Conservation (phyloP, 352 stramenopile genomes). For the Globisporangium iwayamae region DNA sequence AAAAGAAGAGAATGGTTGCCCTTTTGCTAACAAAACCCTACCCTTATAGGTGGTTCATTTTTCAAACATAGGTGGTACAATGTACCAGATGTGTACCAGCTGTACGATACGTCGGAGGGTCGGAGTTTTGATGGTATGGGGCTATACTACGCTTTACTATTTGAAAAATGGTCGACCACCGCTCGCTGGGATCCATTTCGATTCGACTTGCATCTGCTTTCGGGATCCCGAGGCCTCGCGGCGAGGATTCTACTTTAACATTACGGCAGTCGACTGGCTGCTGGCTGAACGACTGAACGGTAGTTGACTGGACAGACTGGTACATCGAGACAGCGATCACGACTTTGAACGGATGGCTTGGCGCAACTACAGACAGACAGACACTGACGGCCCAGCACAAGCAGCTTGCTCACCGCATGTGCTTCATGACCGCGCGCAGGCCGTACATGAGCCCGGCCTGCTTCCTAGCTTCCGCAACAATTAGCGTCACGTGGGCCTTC, state of each 20-base stretch:
- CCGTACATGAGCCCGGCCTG: conserved; percentile 87
- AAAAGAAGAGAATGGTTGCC: too few relatives aligned
- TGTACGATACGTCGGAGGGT: too few relatives aligned
- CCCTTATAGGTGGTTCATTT: too few relatives aligned
- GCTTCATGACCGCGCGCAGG: conserved; percentile 81
- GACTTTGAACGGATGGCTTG: not conserved
- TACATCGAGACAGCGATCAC: too few relatives aligned
- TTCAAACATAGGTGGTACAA: too few relatives aligned
- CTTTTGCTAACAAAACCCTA: too few relatives aligned
- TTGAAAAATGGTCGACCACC: not conserved
- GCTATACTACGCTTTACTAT: conserved; percentile 11
- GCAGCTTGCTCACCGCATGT: conserved; percentile 59
- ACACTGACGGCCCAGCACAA: too few relatives aligned
- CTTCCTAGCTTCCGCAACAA: conserved; percentile 82
- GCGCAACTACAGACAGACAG: not conserved
- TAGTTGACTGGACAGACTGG: not conserved
- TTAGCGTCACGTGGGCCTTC: conserved; percentile 83
- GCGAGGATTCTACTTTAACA: not conserved
- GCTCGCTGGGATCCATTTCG: too few relatives aligned
- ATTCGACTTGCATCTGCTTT: too few relatives aligned
- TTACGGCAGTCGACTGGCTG: not conserved
- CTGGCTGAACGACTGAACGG: not conserved
- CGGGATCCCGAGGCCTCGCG: too few relatives aligned
- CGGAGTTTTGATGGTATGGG: too few relatives aligned
- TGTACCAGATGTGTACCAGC: too few relatives aligned